Evolutionary conservation across 2,329 filamentous ascomycete genomes (phyloP).

Genomic region (Leptodontidium sp.): DNA sequence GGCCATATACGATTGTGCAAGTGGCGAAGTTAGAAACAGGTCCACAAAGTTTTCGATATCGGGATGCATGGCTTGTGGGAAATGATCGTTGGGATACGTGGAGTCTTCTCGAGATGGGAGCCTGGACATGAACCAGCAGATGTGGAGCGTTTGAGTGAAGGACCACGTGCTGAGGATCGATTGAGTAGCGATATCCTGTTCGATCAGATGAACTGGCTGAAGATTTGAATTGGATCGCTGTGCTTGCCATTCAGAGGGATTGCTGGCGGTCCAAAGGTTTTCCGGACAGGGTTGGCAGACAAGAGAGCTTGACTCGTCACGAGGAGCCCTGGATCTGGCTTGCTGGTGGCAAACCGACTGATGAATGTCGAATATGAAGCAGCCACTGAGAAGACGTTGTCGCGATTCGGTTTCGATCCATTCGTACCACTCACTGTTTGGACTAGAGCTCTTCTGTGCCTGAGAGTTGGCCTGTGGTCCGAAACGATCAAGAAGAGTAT

Average conservation of each 20-base stretch:
- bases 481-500: constrained; percentile 36
- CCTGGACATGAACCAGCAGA: constrained; percentile 40
- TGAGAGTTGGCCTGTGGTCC: constrained; percentile 24
- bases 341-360: constrained; percentile 62
- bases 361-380: constrained; percentile 65
- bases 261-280: constrained; percentile 58
- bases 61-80: constrained; percentile 27
- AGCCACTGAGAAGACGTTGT: constrained; percentile 62
- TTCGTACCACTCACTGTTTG: constrained; percentile 52
- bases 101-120: constrained; percentile 40
- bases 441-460: constrained; percentile 25
- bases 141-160: constrained; percentile 41
- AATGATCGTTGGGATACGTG: constrained; percentile 45
- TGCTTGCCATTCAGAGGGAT: constrained; percentile 56
- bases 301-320: constrained; percentile 27
- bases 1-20: constrained; percentile 63
- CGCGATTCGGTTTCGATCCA: constrained; percentile 63
- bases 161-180: constrained; percentile 20
- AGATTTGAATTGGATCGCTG: constrained; percentile 23
- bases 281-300: constrained; percentile 47
- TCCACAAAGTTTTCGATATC: constrained; percentile 33
- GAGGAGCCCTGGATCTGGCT: constrained; percentile 40
- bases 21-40: constrained; percentile 55
- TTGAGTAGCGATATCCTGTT: constrained; percentile 30
- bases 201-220: constrained; percentile 33